Evolutionary conservation across 2,329 filamentous ascomycete genomes (phyloP).

Genomic region (Talaromyces amestolkiae): DNA sequence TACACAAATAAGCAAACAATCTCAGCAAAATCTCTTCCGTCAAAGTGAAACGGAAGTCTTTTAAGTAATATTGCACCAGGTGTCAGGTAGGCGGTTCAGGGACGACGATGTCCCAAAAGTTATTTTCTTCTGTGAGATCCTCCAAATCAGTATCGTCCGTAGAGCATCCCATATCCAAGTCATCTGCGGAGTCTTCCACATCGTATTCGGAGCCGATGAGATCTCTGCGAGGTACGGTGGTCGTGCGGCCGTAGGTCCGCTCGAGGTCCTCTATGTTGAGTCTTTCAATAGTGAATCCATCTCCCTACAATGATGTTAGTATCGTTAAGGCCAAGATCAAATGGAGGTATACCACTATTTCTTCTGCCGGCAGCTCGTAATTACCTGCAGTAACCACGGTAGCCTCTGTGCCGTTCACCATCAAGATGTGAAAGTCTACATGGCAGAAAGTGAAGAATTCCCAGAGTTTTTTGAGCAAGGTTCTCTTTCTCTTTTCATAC

Average conservation of each 20-base stretch:
- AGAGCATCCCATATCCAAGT: neutral
- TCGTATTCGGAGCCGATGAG: neutral
- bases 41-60: neutral
- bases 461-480: neutral
- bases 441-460: conserved; percentile 1
- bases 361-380: neutral
- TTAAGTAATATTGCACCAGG: neutral
- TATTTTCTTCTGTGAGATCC: neutral
- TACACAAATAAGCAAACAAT: neutral
- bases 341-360: neutral
- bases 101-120: neutral
- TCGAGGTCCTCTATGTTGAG: neutral
- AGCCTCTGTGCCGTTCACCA: neutral
- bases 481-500: neutral
- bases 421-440: neutral
- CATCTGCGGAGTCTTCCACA: neutral
- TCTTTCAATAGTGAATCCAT: conserved; percentile 3
- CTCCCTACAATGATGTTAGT: neutral
- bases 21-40: neutral
- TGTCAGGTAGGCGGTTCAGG: neutral
- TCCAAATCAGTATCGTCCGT: neutral
- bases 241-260: neutral
- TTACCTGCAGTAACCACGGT: neutral
- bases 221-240: neutral
- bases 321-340: neutral